Conservation (phyloP, 495 filamentous ascomycete genomes). For the Aspergillus panamensis region DNA sequence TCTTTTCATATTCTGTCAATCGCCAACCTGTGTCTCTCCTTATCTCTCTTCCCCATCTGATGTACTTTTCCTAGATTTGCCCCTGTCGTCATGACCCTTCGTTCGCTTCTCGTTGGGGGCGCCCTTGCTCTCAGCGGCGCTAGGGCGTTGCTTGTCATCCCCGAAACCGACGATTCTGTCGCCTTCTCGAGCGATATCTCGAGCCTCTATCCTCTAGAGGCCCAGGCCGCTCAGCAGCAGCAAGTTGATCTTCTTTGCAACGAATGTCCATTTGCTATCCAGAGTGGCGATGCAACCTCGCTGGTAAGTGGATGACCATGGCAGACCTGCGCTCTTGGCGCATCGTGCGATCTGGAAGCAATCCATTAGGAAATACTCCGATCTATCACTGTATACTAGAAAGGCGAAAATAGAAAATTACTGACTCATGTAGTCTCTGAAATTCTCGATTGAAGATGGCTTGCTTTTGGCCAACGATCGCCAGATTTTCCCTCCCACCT, state of each 20-base stretch:
- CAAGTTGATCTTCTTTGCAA: constrained; percentile 42
- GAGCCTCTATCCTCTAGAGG: constrained; percentile 27
- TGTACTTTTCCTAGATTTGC: constrained; percentile 9
- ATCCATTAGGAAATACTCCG: not conserved
- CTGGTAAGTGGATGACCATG: constrained; percentile 31
- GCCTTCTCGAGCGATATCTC: constrained; percentile 27
- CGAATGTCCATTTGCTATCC: constrained; percentile 46
- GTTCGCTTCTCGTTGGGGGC: constrained; percentile 41
- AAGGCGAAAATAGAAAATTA: not conserved
- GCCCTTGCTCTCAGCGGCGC: constrained; percentile 40
- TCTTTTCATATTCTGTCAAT: not conserved
- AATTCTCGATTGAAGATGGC: constrained; percentile 42
- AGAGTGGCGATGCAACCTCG: constrained; percentile 35
- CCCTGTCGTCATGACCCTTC: constrained; percentile 38
- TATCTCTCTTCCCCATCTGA: not conserved
- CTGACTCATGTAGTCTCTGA: constrained; percentile 32
- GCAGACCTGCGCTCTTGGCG: not conserved
- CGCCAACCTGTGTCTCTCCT: not conserved
- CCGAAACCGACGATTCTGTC: constrained; percentile 36
- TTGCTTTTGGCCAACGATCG: constrained; percentile 45
- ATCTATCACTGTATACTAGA: not conserved
- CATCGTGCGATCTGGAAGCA: not conserved
- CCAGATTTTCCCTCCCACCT: constrained; percentile 48
- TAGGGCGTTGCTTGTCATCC: constrained; percentile 47
- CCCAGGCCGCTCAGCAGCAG: constrained; percentile 30